Conservation (phyloP, 2,329 filamentous ascomycete species). For the Beauveria caledonica region DNA sequence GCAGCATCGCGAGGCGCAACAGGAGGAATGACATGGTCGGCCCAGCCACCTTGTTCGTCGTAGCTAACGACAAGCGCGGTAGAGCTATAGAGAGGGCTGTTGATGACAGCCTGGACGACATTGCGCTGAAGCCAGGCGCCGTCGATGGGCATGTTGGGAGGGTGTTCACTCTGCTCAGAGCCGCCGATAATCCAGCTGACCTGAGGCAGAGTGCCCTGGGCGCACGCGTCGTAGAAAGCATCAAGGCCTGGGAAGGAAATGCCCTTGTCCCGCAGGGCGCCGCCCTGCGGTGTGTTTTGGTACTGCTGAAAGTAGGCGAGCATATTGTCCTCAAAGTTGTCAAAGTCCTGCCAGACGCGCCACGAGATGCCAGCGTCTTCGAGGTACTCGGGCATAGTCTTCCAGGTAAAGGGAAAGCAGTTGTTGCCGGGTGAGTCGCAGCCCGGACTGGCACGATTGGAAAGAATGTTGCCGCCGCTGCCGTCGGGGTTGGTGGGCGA, state of each 20-base stretch:
- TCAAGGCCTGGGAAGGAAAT: slow-evolving; percentile 38
- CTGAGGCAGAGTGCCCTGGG: slow-evolving; percentile 40
- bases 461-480: slow-evolving; percentile 38
- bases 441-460: slow-evolving; percentile 30
- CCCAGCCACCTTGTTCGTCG: slow-evolving; percentile 47
- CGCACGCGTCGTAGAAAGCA: slow-evolving; percentile 40
- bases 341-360: slow-evolving; percentile 40
- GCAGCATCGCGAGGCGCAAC: slow-evolving; percentile 37
- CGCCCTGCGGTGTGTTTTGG: slow-evolving; percentile 32
- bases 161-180: slow-evolving; percentile 47
- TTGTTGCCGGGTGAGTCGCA: slow-evolving; percentile 35
- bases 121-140: slow-evolving; percentile 48
- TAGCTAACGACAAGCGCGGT: slow-evolving; percentile 44
- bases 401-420: slow-evolving; percentile 45
- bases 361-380: slow-evolving; percentile 40
- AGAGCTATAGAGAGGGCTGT: slow-evolving; percentile 38
- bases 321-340: slow-evolving; percentile 46
- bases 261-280: slow-evolving; percentile 34
- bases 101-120: slow-evolving; percentile 40
- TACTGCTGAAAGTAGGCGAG: slow-evolving; percentile 43
- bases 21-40: slow-evolving; percentile 42
- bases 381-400: slow-evolving; percentile 39
- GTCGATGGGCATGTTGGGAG: slow-evolving; percentile 43
- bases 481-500: slow-evolving; percentile 19
- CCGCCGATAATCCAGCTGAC: slow-evolving; percentile 45